These are phyloP conservation scores for Solanum lycopersicoides DNA, from an alignment of 257 asterid species.

Conservation along the genomic window DNA sequence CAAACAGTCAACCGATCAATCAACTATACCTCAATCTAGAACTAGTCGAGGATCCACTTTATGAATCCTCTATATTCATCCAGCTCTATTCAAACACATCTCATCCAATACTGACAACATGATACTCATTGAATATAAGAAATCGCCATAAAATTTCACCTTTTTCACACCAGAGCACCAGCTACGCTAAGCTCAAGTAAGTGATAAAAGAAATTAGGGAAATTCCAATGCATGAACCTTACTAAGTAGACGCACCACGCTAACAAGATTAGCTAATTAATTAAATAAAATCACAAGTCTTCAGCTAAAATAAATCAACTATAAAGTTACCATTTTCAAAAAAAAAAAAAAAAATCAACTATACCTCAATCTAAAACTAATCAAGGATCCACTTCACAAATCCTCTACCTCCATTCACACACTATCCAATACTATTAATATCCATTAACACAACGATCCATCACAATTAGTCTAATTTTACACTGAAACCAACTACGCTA, in stretches of 20 bases:
- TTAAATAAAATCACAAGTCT: background rate
- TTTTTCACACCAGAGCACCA: background rate
- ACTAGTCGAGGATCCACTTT: background rate
- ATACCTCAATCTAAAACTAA: background rate
- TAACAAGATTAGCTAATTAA: background rate
- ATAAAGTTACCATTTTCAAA: background rate
- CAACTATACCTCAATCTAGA: background rate
- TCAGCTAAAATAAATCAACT: background rate
- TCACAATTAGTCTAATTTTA: background rate
- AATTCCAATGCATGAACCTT: background rate
- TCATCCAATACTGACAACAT: background rate
- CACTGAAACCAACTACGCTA: background rate
- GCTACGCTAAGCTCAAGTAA: background rate
- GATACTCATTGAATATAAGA: background rate
- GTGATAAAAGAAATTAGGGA: background rate
- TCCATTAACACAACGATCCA: background rate
- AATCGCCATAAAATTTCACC: background rate
- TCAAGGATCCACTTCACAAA: background rate
- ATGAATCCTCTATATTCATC: background rate
- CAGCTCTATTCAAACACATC: background rate
- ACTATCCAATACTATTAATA: background rate
- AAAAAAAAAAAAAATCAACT: background rate
- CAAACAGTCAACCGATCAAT: background rate
- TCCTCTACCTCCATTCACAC: background rate
- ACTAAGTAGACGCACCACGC: background rate